Evolutionary conservation across 1,284 basidiomycete genomes (phyloP), one percentile per base, ranked within the genome.

Genomic region (Neonothopanus nambi): DNA sequence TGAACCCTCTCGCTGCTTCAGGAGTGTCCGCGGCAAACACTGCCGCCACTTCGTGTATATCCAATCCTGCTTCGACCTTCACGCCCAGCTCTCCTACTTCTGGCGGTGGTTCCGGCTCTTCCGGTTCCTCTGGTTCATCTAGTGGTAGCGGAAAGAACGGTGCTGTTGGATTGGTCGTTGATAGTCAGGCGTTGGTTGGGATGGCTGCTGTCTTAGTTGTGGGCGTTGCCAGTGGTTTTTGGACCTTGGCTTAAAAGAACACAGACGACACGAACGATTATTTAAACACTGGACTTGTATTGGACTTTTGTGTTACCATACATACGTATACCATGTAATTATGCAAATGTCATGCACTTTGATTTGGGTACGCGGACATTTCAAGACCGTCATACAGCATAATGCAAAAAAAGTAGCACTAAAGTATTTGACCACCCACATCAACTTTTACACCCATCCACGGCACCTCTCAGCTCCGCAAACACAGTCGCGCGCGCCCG

Each of bases 21-120:
- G 69, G 73, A 33, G 74, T 75, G 15, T 69, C 77, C 28, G 80
- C 82, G 47, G 82, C 85, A 17, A 77, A 78, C 55, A 70, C 79
- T 35, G 90, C 82, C 33, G 89, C 84, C 30, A 77, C 74, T 47
- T 84, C 85, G 7, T 95, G 93, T 68, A 68, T 94, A 35, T 68
- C 86, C 12, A 83, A 80, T 61, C 84, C 89, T 7, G 70, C 76
- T 13, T 82, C 87, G 15, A 85, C 86, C 0, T 89, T 86, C 67
- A 82, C 84, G 4, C 89, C 89, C 2, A 78, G 76, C 15, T 70
- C 82, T 18, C 78, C 81, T 40, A 59, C 74, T 2, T 44, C 63
- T 26, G 40, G 59, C 12, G 24, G 59, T 21, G 48, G 57, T 13
- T 43, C 60, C 20, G 54, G 50, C 6, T 20, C 36, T 61, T 60